A percentile compares a stretch with the other conserved stretches of the same genome.
phyloP scores from a whole-genome alignment of 2,329 filamentous ascomycete species.

The Monosporascus sp. region DNA sequence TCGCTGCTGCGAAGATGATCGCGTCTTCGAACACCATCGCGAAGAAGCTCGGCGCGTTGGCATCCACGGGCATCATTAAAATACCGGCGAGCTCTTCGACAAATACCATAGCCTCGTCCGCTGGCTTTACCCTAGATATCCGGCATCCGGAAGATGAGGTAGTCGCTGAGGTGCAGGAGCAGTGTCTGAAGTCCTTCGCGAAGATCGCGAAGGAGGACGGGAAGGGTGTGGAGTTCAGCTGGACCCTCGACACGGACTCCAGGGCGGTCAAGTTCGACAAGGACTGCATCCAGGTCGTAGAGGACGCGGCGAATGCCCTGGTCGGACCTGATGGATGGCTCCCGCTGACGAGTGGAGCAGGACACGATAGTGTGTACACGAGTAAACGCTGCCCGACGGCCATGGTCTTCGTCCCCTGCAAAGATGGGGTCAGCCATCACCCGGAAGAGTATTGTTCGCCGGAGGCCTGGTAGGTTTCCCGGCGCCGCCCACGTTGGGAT shows the following conservation, averaged over 20 bases:
- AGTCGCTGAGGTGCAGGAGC: constrained; percentile 52
- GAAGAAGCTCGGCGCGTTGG: constrained; percentile 53
- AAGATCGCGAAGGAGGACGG: constrained; percentile 53
- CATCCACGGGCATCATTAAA: constrained; percentile 64
- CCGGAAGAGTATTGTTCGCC: constrained; percentile 56
- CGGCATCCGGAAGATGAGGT: constrained; percentile 50
- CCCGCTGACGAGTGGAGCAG: constrained; percentile 37
- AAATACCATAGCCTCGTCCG: constrained; percentile 67
- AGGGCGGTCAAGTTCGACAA: constrained; percentile 60
- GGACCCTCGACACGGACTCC: constrained; percentile 56
- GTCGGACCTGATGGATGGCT: constrained; percentile 42
- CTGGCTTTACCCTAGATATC: constrained; percentile 65
- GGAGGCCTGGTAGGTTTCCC: constrained; percentile 44
- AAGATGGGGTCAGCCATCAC: constrained; percentile 58
- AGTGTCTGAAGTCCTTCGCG: constrained; percentile 52
- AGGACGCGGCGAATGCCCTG: constrained; percentile 51
- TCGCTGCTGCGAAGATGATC: constrained; percentile 64
- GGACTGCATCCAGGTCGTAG: constrained; percentile 62
- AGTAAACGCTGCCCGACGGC: constrained; percentile 54
- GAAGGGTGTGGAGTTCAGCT: constrained; percentile 28
- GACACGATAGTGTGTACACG: constrained; percentile 52
- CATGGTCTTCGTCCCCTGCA: constrained; percentile 64
- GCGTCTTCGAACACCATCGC: constrained; percentile 60
- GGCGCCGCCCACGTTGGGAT: background rate
- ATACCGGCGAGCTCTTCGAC: constrained; percentile 55